Conservation (phyloP, 345 rosid species). For the Chamaenerion angustifolium region DNA sequence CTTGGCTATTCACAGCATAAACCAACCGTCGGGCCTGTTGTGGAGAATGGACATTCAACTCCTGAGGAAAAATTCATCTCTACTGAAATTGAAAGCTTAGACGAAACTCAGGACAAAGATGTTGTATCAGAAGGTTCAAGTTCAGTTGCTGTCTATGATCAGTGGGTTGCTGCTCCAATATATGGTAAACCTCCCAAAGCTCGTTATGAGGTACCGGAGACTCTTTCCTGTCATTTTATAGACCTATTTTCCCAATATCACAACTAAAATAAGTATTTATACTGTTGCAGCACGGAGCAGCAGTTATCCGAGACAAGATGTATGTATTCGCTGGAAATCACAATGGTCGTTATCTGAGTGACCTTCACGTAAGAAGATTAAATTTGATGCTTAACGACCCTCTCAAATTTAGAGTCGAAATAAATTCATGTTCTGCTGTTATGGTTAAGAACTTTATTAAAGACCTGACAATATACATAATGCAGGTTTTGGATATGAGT, state of each 20-base stretch:
- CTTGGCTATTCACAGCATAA: conserved; percentile 27
- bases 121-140: conserved; percentile 74
- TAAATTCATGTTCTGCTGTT: no score
- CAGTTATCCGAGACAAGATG: conserved; percentile 83
- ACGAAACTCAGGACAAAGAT: conserved; percentile 84
- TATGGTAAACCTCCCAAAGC: conserved; percentile 79
- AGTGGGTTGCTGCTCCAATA: conserved; percentile 72
- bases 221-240: conserved; percentile 7
- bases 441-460: no score
- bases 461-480: conserved; percentile 14
- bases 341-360: conserved; percentile 93
- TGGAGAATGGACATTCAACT: conserved; percentile 48
- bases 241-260: conserved; percentile 9
- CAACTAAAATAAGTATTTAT: conserved; percentile 9
- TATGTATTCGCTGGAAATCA: conserved; percentile 92
- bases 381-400: conserved; percentile 2
- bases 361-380: conserved; percentile 69
- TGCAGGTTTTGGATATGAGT: conserved; percentile 88
- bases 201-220: conserved; percentile 69
- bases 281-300: conserved; percentile 78
- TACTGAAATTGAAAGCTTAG: conserved; percentile 45
- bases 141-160: conserved; percentile 71
- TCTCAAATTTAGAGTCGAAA: no score
- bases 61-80: conserved; percentile 59
- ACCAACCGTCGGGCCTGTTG: conserved; percentile 36